Percentiles rank a stretch among this genome's conserved stretches.
These are phyloP conservation scores for Rhodamnia argentea DNA, from an alignment of 345 rosid species.

Conservation along the genomic window DNA sequence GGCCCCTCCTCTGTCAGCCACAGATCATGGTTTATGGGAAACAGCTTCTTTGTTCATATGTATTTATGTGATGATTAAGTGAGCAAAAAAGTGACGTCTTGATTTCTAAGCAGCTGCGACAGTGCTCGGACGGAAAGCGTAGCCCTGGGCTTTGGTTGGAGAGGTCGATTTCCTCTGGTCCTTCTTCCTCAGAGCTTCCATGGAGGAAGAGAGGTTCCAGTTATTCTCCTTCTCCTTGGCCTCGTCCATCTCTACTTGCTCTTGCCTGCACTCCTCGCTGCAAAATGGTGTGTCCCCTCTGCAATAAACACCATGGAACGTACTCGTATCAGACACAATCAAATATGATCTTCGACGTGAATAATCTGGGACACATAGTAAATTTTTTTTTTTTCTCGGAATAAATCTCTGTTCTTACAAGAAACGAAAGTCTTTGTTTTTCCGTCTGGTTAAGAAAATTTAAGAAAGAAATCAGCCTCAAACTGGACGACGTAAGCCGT, in stretches of 20 bases:
- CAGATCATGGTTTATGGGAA: neutral
- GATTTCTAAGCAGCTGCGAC: slow-evolving; percentile 8
- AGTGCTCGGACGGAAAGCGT: neutral
- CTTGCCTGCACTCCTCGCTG: slow-evolving; percentile 28
- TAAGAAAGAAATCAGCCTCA: neutral
- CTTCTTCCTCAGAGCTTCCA: slow-evolving; percentile 13
- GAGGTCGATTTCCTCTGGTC: slow-evolving; percentile 4
- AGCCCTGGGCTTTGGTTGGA: slow-evolving; percentile 3
- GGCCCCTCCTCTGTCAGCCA: slow-evolving; percentile 6
- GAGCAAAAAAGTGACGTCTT: neutral
- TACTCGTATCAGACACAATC: neutral
- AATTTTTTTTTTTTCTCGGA: neutral
- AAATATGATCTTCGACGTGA: neutral
- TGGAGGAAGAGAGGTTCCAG: slow-evolving; percentile 14
- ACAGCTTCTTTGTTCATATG: neutral
- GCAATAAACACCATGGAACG: slow-evolving; percentile 3
- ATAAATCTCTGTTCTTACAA: neutral
- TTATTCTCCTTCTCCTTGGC: slow-evolving; percentile 23
- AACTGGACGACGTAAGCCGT: neutral
- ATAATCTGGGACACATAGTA: neutral
- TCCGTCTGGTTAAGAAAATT: neutral
- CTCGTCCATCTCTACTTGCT: slow-evolving; percentile 31
- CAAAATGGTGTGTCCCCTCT: slow-evolving; percentile 39
- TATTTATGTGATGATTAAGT: neutral
- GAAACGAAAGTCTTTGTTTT: neutral